These are phyloP conservation scores for Scopulariopsis brevicaulis DNA, from an alignment of 2,329 filamentous ascomycete species.

Conservation along the genomic window DNA sequence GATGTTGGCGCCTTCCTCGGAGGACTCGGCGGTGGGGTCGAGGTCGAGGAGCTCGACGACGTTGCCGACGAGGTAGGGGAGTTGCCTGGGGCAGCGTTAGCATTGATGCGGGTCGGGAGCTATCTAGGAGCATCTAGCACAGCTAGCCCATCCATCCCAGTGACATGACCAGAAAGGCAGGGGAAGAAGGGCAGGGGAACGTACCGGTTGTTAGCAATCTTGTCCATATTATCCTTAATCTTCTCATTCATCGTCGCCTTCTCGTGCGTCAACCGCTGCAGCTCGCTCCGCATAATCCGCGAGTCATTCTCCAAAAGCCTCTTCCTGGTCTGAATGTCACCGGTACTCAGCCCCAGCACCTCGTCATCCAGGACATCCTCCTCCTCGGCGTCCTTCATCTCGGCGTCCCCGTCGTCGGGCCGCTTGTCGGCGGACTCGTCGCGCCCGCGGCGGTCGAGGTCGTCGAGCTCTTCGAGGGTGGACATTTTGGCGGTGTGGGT, in stretches of 20 bases:
- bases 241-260: conserved; percentile 95
- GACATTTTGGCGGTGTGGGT: conserved; percentile 49
- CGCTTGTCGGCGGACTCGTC: conserved; percentile 40
- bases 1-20: conserved; percentile 96
- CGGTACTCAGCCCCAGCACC: conserved; percentile 83
- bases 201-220: conserved; percentile 98
- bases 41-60: conserved; percentile 96
- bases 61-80: conserved; percentile 96
- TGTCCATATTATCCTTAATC: conserved; percentile 98
- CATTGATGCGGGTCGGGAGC: too few relatives aligned
- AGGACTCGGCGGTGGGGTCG: conserved; percentile 89
- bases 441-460: conserved; percentile 70
- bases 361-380: conserved; percentile 86
- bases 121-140: not conserved
- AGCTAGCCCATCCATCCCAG: not conserved
- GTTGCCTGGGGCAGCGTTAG: conserved; percentile 50
- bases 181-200: conserved; percentile 13
- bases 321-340: conserved; percentile 85
- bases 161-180: not conserved
- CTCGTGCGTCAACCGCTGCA: conserved; percentile 86
- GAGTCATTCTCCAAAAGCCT: conserved; percentile 94
- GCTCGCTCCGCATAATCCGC: conserved; percentile 97
- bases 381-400: conserved; percentile 81
- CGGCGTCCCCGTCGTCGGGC: conserved; percentile 57
- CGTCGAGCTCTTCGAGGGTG: conserved; percentile 84